phyloP scores from a whole-genome alignment of 140 eudicot genomes.

The Oenanthe javanica region DNA sequence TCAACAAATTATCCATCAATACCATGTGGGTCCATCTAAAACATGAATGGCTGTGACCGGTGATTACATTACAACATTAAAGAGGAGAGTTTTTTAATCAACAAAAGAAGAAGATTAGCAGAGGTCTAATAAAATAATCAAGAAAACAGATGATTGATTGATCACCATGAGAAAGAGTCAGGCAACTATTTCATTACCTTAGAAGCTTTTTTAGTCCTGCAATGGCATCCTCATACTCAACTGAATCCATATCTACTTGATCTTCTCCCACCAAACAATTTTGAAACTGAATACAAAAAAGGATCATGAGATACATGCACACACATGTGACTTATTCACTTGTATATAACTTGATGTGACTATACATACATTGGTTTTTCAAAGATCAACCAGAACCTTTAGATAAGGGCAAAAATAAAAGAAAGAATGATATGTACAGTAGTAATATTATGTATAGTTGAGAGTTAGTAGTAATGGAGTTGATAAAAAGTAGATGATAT shows the following conservation, averaged over 20 bases:
- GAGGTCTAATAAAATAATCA: neutral
- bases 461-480: too few relatives aligned
- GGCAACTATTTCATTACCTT: too few relatives aligned
- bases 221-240: conserved; percentile 5
- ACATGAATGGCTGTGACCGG: neutral
- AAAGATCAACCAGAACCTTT: too few relatives aligned
- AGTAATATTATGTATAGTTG: neutral
- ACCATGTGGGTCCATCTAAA: neutral
- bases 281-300: neutral
- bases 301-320: too few relatives aligned
- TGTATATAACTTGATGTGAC: too few relatives aligned
- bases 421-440: neutral
- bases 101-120: neutral
- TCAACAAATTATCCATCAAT: neutral
- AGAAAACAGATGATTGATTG: too few relatives aligned
- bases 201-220: conserved; percentile 1
- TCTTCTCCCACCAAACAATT: neutral
- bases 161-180: too few relatives aligned
- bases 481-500: neutral
- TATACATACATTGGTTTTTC: too few relatives aligned
- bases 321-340: neutral
- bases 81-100: neutral
- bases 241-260: neutral
- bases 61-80: neutral
- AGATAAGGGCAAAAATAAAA: too few relatives aligned